Evolutionary conservation across 345 rosid species (phyloP), one percentile per base, ranked within the genome.

Genomic region (Erucastrum elatum): DNA sequence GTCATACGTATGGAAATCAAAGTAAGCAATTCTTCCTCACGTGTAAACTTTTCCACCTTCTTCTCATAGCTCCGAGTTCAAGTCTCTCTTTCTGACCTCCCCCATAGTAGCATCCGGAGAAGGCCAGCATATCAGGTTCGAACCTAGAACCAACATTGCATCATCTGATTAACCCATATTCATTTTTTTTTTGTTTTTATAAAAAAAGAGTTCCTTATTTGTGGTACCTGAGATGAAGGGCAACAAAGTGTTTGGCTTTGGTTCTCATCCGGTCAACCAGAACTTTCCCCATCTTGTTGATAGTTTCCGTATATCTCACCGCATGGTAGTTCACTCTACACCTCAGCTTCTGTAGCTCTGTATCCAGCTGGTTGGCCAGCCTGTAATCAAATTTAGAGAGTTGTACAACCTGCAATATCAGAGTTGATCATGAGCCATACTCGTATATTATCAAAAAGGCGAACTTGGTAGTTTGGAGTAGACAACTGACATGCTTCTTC

Each of bases 71-170:
- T 65, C 95, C 94, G 33, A 94, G 91, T 75, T 91, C 93, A 5
- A 66, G 76, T 76, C 80, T 88, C 86, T 92, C 98, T 80, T 86
- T 86, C 31, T 90, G 89, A 73, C 98, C 96, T 35, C 98, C 98
- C 3, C 98, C 97, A 21, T 88, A 94, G 82, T 94, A 84, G 77
- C 98, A 92, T 75, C 97, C 95, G 64, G 98, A 92, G 88, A 94
- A 94, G 34, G 98, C 98, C 58, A 94, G 90, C 97, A 94, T 94
- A 81, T 94, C 98, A 76, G 94, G 87, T 77, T 94, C 98, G 56
- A 92, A 94, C 86, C 97, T 94, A 75, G 29, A 68, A 75, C 8
- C 61, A 75, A 53, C 33, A 68, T 30, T 30, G 75, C 64, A 62
- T 34, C 51, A 75, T 41, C 31, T 61, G 44, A 13, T 66, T 37